Conservation (phyloP, 257 asterid species). For the Ilex aquifolium region DNA sequence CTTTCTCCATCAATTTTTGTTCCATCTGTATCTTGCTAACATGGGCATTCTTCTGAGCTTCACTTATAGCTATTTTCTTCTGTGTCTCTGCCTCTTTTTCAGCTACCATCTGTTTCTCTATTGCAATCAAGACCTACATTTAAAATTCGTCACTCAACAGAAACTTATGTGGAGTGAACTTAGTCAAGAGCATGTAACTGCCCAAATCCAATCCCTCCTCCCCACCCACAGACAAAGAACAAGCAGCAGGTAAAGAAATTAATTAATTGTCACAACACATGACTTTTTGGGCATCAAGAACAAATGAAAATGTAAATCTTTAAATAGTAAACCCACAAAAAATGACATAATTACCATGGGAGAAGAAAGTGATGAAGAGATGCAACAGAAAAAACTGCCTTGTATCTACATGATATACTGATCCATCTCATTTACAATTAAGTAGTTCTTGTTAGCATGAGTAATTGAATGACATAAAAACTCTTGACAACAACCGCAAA, state of each 20-base stretch:
- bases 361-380: no score
- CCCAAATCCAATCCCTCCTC: background rate
- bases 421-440: no score
- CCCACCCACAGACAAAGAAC: background rate
- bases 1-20: constrained; percentile 88
- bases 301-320: background rate
- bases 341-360: no score
- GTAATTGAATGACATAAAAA: no score
- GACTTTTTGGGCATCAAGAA: background rate
- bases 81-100: constrained; percentile 99
- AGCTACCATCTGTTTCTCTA: constrained; percentile 83
- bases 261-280: background rate
- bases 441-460: no score
- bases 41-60: constrained; percentile 88
- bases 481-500: no score
- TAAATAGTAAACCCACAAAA: no score
- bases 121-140: constrained; percentile 82
- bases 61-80: constrained; percentile 89
- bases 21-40: constrained; percentile 95
- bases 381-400: no score
- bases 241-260: background rate
- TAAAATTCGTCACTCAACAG: background rate
- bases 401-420: no score
- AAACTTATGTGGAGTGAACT: background rate
- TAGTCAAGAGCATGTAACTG: background rate